Percentiles rank a stretch among this genome's conserved stretches.
Evolutionary conservation across 352 stramenopile species (phyloP).

Genomic region (Globisporangium acanthophoron): DNA sequence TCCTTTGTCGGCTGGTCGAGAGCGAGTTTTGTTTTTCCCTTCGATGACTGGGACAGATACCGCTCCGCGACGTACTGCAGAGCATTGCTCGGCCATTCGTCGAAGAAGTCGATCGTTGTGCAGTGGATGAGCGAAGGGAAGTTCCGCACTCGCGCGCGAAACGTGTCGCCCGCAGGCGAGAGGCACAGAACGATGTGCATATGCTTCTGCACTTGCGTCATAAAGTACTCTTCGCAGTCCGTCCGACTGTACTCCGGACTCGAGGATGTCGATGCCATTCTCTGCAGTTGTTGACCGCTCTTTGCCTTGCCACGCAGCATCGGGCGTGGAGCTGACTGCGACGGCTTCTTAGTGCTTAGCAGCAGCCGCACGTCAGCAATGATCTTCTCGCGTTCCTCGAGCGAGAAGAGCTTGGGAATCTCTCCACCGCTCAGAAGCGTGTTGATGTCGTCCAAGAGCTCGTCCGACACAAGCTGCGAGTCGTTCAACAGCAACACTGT

Average conservation of each 20-base stretch:
- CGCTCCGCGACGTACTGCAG: constrained; percentile 80
- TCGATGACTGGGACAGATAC: constrained; percentile 24
- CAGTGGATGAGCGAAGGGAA: constrained; percentile 93
- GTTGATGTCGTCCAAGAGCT: constrained; percentile 87
- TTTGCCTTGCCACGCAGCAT: constrained; percentile 5
- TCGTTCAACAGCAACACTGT: constrained; percentile 83
- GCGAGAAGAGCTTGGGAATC: constrained; percentile 82
- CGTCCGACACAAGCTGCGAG: constrained; percentile 76
- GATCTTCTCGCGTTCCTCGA: constrained; percentile 84
- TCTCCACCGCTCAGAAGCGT: constrained; percentile 81
- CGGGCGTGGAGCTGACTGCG: background rate
- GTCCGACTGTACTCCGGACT: constrained; percentile 35
- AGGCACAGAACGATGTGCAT: constrained; percentile 92
- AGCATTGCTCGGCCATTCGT: constrained; percentile 87
- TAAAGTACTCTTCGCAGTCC: constrained; percentile 80
- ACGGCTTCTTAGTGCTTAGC: constrained; percentile 13
- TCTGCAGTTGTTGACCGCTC: background rate
- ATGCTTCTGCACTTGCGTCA: constrained; percentile 64
- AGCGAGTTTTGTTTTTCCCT: background rate
- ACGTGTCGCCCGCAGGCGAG: constrained; percentile 71
- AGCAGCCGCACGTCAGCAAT: constrained; percentile 48
- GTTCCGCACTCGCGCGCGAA: constrained; percentile 82
- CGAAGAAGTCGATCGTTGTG: constrained; percentile 92
- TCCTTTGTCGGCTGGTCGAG: constrained; percentile 13
- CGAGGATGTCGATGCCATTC: background rate